Evolutionary conservation across 1,284 basidiomycete genomes (phyloP).

Genomic region (Sporisorium sorghi): DNA sequence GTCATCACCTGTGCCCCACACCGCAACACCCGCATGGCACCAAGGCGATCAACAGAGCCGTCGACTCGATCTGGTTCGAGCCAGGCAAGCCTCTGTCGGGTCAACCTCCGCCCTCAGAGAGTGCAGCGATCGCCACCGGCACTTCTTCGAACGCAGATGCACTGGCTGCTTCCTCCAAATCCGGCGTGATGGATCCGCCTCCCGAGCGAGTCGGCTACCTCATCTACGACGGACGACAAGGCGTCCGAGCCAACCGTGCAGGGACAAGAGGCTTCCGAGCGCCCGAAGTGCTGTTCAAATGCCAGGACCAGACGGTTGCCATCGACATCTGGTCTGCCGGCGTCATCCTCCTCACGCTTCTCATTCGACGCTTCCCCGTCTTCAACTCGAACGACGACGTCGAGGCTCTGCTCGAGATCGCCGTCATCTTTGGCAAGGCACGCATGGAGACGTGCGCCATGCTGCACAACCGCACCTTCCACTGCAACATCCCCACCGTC

Average conservation of each 20-base stretch:
- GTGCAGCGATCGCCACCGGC: constrained; percentile 1
- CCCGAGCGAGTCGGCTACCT: constrained; percentile 65
- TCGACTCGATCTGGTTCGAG: constrained; percentile 57
- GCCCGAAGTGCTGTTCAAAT: constrained; percentile 95
- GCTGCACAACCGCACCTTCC: constrained; percentile 76
- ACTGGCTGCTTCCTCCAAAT: constrained; percentile 25
- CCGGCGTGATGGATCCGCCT: constrained; percentile 57
- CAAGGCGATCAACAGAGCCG: constrained; percentile 57
- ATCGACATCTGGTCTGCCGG: constrained; percentile 97
- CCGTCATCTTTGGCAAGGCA: constrained; percentile 83
- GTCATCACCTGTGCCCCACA: constrained; percentile 65
- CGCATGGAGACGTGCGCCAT: constrained; percentile 88
- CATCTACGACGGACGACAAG: constrained; percentile 72
- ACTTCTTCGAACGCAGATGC: constrained; percentile 70
- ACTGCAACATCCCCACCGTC: constrained; percentile 60
- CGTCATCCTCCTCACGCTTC: constrained; percentile 89
- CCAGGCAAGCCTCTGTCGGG: constrained; percentile 58
- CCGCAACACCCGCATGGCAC: constrained; percentile 58
- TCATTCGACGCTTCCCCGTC: constrained; percentile 91
- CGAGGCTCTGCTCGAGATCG: constrained; percentile 95
- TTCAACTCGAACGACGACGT: constrained; percentile 95
- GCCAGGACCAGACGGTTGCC: constrained; percentile 88
- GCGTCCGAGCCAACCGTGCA: constrained; percentile 93
- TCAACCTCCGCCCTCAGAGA: constrained; percentile 17
- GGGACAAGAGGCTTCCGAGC: constrained; percentile 97